Conservation (phyloP, 2,329 filamentous ascomycete genomes). For the Colletotrichum eleusines region DNA sequence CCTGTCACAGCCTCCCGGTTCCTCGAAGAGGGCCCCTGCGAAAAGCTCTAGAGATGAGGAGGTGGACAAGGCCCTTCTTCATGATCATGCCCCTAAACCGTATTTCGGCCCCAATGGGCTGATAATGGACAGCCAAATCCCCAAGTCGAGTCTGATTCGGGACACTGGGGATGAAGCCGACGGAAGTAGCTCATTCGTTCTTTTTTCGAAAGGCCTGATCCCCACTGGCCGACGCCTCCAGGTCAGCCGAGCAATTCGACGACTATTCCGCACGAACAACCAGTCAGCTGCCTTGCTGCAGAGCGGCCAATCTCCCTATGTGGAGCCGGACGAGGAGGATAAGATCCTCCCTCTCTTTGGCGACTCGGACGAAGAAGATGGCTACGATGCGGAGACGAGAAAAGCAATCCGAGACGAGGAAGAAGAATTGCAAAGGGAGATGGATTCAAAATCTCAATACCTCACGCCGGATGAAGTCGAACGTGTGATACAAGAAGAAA, state of each 20-base stretch:
- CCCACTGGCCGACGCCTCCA: conserved; percentile 60
- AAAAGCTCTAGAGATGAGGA: neutral
- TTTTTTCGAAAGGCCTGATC: conserved; percentile 41
- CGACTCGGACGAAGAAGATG: conserved; percentile 54
- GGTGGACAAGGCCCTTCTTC: conserved; percentile 3
- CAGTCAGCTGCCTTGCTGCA: conserved; percentile 23
- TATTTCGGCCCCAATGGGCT: conserved; percentile 54
- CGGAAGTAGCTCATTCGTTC: neutral
- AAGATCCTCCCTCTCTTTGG: conserved; percentile 48
- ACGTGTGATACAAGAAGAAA: conserved; percentile 64
- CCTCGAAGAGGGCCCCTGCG: neutral
- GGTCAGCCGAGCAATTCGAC: conserved; percentile 56
- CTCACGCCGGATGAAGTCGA: conserved; percentile 63
- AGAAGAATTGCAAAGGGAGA: conserved; percentile 47
- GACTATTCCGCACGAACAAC: conserved; percentile 50
- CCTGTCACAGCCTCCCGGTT: neutral
- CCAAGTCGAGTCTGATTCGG: conserved; percentile 17
- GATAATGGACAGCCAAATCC: conserved; percentile 23
- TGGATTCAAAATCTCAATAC: conserved; percentile 44
- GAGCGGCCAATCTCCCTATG: conserved; percentile 53
- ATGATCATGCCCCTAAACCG: conserved; percentile 45
- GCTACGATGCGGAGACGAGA: conserved; percentile 70
- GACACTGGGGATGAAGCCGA: conserved; percentile 29
- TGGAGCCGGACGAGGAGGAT: conserved; percentile 65
- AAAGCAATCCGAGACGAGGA: conserved; percentile 71